Conservation (phyloP, 768 basidiomycete genomes). For the Russula compacta region DNA sequence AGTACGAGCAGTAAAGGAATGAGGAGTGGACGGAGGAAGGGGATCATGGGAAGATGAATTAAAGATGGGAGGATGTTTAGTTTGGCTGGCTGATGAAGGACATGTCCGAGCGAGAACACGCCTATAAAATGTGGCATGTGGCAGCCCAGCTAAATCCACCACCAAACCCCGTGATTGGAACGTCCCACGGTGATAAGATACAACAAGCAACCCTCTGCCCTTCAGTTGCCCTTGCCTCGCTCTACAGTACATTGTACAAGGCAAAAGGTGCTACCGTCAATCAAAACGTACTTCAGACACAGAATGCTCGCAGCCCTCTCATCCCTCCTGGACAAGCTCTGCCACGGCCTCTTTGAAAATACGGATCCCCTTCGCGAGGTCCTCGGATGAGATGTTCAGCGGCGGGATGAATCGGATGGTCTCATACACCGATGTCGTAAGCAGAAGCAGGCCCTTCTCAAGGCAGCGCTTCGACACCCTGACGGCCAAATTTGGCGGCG, state of each 20-base stretch:
- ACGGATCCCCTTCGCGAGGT: slow-evolving; percentile 57
- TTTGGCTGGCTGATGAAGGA: background rate
- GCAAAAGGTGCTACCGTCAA: no score
- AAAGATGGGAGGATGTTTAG: background rate
- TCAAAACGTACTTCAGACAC: no score
- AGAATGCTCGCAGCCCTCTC: background rate
- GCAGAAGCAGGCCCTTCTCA: slow-evolving; percentile 76
- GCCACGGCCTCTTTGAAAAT: slow-evolving; percentile 64
- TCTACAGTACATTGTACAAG: no score
- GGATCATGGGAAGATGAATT: background rate
- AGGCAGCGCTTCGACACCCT: slow-evolving; percentile 72
- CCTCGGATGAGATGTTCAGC: slow-evolving; percentile 66
- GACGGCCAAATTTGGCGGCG: slow-evolving; percentile 49
- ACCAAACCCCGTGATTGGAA: background rate
- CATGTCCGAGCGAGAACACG: slow-evolving; percentile 1
- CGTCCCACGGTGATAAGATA: no score
- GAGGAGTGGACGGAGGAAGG: background rate
- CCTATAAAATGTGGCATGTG: background rate
- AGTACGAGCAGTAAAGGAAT: slow-evolving; percentile 3
- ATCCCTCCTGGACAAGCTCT: slow-evolving; percentile 48
- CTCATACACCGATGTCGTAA: slow-evolving; percentile 87
- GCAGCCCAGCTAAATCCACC: background rate
- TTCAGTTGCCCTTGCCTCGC: no score
- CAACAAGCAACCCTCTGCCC: no score
- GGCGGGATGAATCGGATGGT: slow-evolving; percentile 91